phyloP scores from a whole-genome alignment of 345 rosid species.

The Eutrema heterophyllum region DNA sequence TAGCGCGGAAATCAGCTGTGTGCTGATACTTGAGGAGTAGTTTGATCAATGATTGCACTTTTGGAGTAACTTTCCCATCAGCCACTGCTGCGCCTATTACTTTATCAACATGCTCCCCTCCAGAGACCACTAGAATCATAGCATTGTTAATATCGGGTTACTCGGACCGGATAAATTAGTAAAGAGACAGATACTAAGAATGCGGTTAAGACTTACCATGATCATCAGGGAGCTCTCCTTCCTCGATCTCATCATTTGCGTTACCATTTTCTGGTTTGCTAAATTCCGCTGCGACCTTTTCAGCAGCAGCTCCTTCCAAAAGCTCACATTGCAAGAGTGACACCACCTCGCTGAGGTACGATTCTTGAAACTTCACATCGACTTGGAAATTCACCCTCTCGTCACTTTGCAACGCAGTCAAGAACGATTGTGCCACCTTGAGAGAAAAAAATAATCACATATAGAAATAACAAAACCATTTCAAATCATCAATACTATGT shows the following conservation, averaged over 20 bases:
- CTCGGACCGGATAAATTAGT: background rate
- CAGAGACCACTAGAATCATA: constrained; percentile 64
- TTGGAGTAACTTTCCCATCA: constrained; percentile 98
- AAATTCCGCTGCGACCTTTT: constrained; percentile 41
- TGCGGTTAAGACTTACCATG: constrained; percentile 50
- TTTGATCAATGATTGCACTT: constrained; percentile 87
- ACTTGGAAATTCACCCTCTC: constrained; percentile 92
- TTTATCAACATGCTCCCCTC: constrained; percentile 96
- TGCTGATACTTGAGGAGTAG: constrained; percentile 81
- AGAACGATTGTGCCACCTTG: constrained; percentile 91
- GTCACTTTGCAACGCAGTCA: constrained; percentile 87
- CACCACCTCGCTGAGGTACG: constrained; percentile 74
- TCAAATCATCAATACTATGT: background rate
- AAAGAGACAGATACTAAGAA: background rate
- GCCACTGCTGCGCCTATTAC: constrained; percentile 97
- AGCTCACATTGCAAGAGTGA: constrained; percentile 79
- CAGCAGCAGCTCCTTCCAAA: constrained; percentile 81
- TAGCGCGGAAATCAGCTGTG: constrained; percentile 95
- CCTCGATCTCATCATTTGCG: constrained; percentile 74
- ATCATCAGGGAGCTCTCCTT: constrained; percentile 95
- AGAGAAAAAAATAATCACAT: constrained; percentile 3
- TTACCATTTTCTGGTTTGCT: constrained; percentile 37
- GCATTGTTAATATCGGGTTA: background rate
- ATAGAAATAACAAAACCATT: background rate
- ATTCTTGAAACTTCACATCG: constrained; percentile 93